phyloP scores from a whole-genome alignment of 257 asterid species.

The Nicotiana paniculata region DNA sequence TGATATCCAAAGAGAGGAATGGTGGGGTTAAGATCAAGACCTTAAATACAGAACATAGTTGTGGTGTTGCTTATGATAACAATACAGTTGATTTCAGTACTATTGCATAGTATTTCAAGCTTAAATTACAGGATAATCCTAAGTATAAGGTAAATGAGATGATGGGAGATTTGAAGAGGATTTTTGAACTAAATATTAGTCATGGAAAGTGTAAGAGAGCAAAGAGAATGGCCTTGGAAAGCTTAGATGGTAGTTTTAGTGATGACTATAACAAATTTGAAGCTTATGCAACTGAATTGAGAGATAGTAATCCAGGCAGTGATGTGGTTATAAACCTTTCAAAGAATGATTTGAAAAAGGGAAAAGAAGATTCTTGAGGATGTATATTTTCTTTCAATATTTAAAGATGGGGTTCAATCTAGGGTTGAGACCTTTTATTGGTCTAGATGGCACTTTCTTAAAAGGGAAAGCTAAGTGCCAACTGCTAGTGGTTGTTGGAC shows the following conservation, averaged over 20 bases:
- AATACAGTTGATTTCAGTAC: too few species aligned
- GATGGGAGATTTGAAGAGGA: not conserved
- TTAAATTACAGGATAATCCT: too few species aligned
- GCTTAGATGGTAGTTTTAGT: not conserved
- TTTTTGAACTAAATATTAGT: not conserved
- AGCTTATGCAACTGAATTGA: not conserved
- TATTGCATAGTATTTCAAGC: not conserved
- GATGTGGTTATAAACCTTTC: not conserved
- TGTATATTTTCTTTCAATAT: too few species aligned
- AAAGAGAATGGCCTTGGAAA: not conserved
- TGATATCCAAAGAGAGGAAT: too few species aligned
- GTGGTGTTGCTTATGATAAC: too few species aligned
- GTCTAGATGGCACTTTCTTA: too few species aligned
- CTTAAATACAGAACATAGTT: too few species aligned
- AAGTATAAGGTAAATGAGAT: not conserved
- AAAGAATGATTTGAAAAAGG: too few species aligned
- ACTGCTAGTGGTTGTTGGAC: too few species aligned
- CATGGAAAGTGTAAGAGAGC: not conserved
- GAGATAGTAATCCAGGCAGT: not conserved
- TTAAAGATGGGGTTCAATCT: not conserved
- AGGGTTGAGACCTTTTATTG: not conserved
- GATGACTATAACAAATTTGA: not conserved
- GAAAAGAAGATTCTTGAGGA: not conserved
- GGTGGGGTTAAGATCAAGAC: too few species aligned
- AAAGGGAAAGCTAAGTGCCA: not conserved